These are phyloP conservation scores for Oryza meyeriana DNA, from an alignment of 176 grass and related monocot species.

Conservation along the genomic window DNA sequence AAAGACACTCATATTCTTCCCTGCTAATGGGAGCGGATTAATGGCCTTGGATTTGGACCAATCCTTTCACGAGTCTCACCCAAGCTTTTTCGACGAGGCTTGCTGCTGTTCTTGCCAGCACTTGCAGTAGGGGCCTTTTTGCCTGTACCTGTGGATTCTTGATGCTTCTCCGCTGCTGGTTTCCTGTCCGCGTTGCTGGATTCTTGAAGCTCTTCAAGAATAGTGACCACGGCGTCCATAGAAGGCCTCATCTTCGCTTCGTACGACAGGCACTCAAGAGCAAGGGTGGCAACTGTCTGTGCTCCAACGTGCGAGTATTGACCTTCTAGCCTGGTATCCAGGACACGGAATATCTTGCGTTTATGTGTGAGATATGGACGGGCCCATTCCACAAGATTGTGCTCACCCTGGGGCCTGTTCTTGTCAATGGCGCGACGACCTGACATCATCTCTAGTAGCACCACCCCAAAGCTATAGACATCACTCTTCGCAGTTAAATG, in stretches of 20 bases:
- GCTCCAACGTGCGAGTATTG: slow-evolving; percentile 55
- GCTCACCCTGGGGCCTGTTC: slow-evolving; percentile 64
- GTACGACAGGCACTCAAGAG: slow-evolving; percentile 50
- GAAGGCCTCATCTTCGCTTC: slow-evolving; percentile 63
- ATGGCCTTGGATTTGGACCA: slow-evolving; percentile 17
- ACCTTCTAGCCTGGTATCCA: slow-evolving; percentile 67
- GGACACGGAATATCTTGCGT: slow-evolving; percentile 79
- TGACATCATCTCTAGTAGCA: slow-evolving; percentile 75
- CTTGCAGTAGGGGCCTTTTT: slow-evolving; percentile 6
- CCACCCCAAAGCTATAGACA: slow-evolving; percentile 78
- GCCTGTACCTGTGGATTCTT: slow-evolving; percentile 26
- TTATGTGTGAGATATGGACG: slow-evolving; percentile 69
- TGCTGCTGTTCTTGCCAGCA: slow-evolving; percentile 18
- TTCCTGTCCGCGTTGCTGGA: slow-evolving; percentile 6
- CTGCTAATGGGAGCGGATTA: slow-evolving; percentile 18
- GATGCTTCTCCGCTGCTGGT: slow-evolving; percentile 17
- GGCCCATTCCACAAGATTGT: slow-evolving; percentile 84
- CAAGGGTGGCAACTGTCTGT: slow-evolving; percentile 57
- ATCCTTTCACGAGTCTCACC: slow-evolving; percentile 24
- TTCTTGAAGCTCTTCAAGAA: slow-evolving; percentile 51
- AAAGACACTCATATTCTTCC: slow-evolving; percentile 1
- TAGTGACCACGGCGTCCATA: slow-evolving; percentile 53
- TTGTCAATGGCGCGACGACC: slow-evolving; percentile 76
- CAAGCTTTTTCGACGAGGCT: slow-evolving; percentile 36
- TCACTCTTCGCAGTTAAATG: slow-evolving; percentile 73